Conservation (phyloP, 768 basidiomycete species). For the Psilocybe azurescens region DNA sequence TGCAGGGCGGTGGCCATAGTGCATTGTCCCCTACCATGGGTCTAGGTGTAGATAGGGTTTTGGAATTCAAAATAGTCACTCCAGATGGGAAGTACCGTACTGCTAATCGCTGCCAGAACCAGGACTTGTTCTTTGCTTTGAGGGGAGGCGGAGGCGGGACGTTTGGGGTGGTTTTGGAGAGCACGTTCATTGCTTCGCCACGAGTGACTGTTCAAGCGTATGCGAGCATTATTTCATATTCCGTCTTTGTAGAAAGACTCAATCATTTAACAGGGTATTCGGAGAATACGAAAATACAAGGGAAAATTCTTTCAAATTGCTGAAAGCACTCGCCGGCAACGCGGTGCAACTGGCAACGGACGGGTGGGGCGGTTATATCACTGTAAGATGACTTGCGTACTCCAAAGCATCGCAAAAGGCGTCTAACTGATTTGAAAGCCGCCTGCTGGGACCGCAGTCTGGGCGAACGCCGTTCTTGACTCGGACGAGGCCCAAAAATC, state of each 20-base stretch:
- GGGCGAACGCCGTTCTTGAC: constrained; percentile 21
- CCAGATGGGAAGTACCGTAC: constrained; percentile 46
- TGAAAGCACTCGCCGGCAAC: constrained; percentile 19
- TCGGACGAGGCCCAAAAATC: constrained; percentile 18
- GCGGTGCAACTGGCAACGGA: constrained; percentile 22
- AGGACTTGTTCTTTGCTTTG: constrained; percentile 51
- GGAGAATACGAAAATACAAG: constrained; percentile 20
- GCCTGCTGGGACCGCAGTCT: constrained; percentile 16
- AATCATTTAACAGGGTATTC: constrained; percentile 8
- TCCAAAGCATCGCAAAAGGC: too few species aligned
- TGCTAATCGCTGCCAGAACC: constrained; percentile 46
- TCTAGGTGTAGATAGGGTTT: constrained; percentile 23
- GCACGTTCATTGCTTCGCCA: constrained; percentile 18
- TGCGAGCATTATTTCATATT: not conserved
- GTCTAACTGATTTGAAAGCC: constrained; percentile 8
- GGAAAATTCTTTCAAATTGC: constrained; percentile 17
- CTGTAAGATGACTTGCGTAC: constrained; percentile 7
- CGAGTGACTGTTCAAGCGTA: constrained; percentile 23
- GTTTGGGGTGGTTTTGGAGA: constrained; percentile 42
- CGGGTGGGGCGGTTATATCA: constrained; percentile 29
- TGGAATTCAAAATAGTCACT: constrained; percentile 41
- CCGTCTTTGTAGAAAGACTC: too few species aligned
- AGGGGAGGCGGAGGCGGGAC: constrained; percentile 51
- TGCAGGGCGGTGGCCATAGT: constrained; percentile 23
- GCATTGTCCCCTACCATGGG: constrained; percentile 21